Percentiles rank a stretch among this genome's conserved stretches.
Conservation (phyloP, 352 stramenopile genomes). For the Phytophthora vignae region DNA sequence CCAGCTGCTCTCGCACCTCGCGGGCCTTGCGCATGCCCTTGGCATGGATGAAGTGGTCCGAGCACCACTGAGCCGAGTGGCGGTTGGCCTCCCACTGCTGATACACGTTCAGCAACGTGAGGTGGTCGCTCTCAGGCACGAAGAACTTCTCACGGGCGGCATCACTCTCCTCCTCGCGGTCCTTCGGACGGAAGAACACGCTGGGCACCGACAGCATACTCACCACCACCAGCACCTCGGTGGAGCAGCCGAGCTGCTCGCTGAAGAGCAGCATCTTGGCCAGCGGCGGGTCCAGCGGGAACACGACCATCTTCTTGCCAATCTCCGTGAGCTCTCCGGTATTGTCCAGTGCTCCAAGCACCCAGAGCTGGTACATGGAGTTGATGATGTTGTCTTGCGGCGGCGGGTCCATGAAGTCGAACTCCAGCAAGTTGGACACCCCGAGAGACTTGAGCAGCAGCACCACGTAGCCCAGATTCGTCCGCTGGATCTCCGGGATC, state of each 20-base stretch:
- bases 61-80: constrained; percentile 95
- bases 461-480: constrained; percentile 98
- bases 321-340: constrained; percentile 96
- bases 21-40: constrained; percentile 94
- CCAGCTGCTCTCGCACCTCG: constrained; percentile 95
- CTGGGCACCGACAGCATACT: constrained; percentile 98
- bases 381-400: constrained; percentile 97
- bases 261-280: constrained; percentile 97
- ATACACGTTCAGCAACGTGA: constrained; percentile 98
- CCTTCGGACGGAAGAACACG: constrained; percentile 97
- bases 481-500: constrained; percentile 98
- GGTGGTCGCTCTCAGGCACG: constrained; percentile 97
- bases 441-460: constrained; percentile 98
- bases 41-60: constrained; percentile 97
- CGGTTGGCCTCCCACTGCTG: constrained; percentile 95
- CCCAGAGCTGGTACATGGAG: constrained; percentile 99
- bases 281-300: constrained; percentile 96
- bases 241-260: constrained; percentile 93
- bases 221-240: constrained; percentile 97
- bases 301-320: constrained; percentile 98
- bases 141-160: constrained; percentile 98
- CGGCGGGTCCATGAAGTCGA: constrained; percentile 99
- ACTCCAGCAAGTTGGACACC: constrained; percentile 96
- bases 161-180: constrained; percentile 98
- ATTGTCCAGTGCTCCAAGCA: constrained; percentile 98